phyloP scores from a whole-genome alignment of 2,329 filamentous ascomycete genomes.

The Fragosphaeria purpurea region DNA sequence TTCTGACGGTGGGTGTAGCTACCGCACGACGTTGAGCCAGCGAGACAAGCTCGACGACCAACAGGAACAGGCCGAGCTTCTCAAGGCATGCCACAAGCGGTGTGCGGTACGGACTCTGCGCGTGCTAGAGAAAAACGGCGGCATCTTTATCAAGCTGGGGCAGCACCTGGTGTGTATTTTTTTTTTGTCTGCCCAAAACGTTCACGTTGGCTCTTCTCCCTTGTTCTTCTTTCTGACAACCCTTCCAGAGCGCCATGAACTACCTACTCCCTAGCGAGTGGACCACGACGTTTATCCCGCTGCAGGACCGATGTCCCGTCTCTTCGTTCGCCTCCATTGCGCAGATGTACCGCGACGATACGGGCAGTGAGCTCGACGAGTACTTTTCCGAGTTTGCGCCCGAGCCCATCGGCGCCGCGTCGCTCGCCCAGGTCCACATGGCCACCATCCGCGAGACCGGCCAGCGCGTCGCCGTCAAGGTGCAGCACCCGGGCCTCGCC shows the following conservation, averaged over 20 bases:
- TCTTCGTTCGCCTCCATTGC: slow-evolving; percentile 81
- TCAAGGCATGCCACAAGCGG: slow-evolving; percentile 81
- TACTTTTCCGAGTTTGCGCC: slow-evolving; percentile 78
- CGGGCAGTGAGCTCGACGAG: slow-evolving; percentile 65
- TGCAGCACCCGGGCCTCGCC: slow-evolving; percentile 83
- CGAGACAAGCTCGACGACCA: slow-evolving; percentile 52
- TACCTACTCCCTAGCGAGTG: slow-evolving; percentile 86
- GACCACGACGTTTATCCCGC: slow-evolving; percentile 89
- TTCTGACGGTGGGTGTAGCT: slow-evolving; percentile 43
- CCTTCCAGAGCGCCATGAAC: slow-evolving; percentile 71
- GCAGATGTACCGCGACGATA: slow-evolving; percentile 77
- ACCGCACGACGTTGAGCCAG: slow-evolving; percentile 71
- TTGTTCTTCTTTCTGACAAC: slow-evolving; percentile 12
- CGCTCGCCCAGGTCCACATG: slow-evolving; percentile 86
- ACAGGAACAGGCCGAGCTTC: slow-evolving; percentile 53
- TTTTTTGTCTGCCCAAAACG: not conserved
- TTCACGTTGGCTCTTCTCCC: not conserved
- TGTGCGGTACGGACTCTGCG: slow-evolving; percentile 80
- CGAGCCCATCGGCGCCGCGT: slow-evolving; percentile 81
- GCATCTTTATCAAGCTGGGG: slow-evolving; percentile 95
- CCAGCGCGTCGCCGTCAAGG: slow-evolving; percentile 86
- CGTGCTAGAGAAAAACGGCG: slow-evolving; percentile 90
- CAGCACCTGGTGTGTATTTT: slow-evolving; percentile 62
- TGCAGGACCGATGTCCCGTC: slow-evolving; percentile 92
- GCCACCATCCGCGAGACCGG: slow-evolving; percentile 74